Conservation (phyloP, 2,329 filamentous ascomycete species). For the Xylaria sp. region DNA sequence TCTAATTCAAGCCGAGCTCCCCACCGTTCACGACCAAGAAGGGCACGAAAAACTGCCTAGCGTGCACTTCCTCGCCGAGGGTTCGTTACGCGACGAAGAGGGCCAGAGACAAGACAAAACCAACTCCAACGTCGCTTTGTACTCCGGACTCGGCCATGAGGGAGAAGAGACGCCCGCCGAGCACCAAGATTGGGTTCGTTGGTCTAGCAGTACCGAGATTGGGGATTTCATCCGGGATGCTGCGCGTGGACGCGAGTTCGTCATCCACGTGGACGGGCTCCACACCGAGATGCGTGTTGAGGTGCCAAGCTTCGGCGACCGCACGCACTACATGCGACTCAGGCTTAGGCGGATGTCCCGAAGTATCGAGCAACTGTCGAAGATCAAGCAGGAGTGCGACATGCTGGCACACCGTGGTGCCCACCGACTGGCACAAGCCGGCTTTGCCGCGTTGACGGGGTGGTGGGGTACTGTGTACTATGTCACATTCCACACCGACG, state of each 20-base stretch:
- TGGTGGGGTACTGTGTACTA: constrained; percentile 89
- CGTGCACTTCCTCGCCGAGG: constrained; percentile 81
- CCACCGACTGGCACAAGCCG: constrained; percentile 78
- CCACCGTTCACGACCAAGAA: constrained; percentile 67
- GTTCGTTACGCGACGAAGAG: constrained; percentile 67
- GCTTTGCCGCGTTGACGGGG: constrained; percentile 71
- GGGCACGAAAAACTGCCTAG: constrained; percentile 72
- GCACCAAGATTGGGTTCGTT: constrained; percentile 75
- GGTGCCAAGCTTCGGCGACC: constrained; percentile 85
- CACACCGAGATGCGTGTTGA: constrained; percentile 71
- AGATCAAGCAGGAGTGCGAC: constrained; percentile 83
- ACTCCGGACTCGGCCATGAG: constrained; percentile 72
- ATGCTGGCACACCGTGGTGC: constrained; percentile 75
- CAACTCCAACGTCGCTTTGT: constrained; percentile 64
- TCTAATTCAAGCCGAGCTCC: constrained; percentile 85
- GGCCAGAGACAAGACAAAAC: constrained; percentile 42
- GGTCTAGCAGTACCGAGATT: constrained; percentile 87
- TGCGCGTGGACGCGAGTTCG: constrained; percentile 81
- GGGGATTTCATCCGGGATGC: constrained; percentile 94
- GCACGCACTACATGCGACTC: constrained; percentile 87
- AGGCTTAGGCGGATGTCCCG: constrained; percentile 73
- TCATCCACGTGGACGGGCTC: constrained; percentile 78
- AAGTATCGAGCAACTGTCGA: constrained; percentile 71
- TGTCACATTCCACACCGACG: constrained; percentile 71
- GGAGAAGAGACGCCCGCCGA: constrained; percentile 49